These are phyloP conservation scores for Amaranthus cruentus DNA, from an alignment of 148 eudicot species.

Conservation along the genomic window DNA sequence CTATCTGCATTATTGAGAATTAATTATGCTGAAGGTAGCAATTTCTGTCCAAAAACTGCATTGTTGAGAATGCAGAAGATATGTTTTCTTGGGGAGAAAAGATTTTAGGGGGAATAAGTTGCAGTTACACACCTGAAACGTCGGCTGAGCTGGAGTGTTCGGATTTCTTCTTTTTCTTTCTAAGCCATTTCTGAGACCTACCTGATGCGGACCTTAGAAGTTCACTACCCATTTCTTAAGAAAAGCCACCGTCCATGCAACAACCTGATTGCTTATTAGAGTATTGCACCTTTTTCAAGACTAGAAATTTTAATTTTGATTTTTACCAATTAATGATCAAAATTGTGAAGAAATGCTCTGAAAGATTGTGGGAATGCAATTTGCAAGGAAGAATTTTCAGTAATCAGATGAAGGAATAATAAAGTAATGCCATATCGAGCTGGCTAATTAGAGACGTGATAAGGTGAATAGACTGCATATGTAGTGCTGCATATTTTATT, in stretches of 20 bases:
- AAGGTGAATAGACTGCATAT: conserved; percentile 21
- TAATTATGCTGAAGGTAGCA: background rate
- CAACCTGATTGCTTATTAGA: conserved; percentile 4
- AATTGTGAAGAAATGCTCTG: background rate
- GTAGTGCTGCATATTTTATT: conserved; percentile 7
- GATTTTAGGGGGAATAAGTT: background rate
- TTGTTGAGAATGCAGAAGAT: background rate
- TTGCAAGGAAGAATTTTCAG: background rate
- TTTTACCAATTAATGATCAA: conserved; percentile 5
- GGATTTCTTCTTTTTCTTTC: conserved; percentile 46
- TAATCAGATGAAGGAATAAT: conserved; percentile 14
- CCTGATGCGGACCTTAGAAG: conserved; percentile 28
- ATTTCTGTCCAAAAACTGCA: background rate
- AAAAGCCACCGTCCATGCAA: conserved; percentile 21
- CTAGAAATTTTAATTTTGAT: background rate
- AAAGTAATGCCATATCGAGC: conserved; percentile 20
- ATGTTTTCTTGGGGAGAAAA: background rate
- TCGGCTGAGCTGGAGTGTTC: conserved; percentile 37
- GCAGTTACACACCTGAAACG: conserved; percentile 41
- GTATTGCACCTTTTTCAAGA: background rate
- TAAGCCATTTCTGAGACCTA: conserved; percentile 42
- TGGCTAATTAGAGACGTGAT: conserved; percentile 31
- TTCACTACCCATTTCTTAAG: conserved; percentile 39
- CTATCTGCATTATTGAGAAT: conserved; percentile 28
- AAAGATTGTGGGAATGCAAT: background rate